Evolutionary conservation across 139 green algal genomes (phyloP), one percentile per base, ranked within the genome.

Genomic region (Ettlia oleoabundans): DNA sequence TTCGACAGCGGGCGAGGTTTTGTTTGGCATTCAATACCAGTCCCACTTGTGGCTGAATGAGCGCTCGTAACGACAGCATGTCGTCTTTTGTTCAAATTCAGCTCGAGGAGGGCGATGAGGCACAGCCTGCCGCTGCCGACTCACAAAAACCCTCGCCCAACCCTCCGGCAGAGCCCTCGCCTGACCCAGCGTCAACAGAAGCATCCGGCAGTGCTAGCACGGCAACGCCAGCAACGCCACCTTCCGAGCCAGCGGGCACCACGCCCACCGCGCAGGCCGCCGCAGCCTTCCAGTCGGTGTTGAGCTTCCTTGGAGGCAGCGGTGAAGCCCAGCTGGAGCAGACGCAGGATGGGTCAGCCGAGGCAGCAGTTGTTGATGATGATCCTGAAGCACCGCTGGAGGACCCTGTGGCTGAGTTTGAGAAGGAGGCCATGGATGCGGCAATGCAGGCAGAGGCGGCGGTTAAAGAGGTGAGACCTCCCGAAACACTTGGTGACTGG

Each of bases 401-500:
- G 5, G 55, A 65, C 55, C 55, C 55, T n/a, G 55, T 65, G 18
- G 55, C 55, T n/a, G 55, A 65, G 55, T 65, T 65, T n/a, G 55
- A 65, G 55, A 28, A n/a, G 9, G 55, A 65, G 55, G 55, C 55
- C 21, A 32, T 65, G 55, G 55, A 65, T 32, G 55, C 55, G 18
- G 55, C 55, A 5, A 28, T 32, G 18, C 28, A 65, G 55, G 55
- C 55, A 22, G 55, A 65, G 55, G 55, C 28, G 21, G 55, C 55
- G 9, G 55, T 65, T 15, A 65, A 65, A 22, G 55, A 65, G 55
- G 55, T 65, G 69, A 85, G 40, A n/a, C n/a, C n/a, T n/a, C n/a
- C n/a, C n/a, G n/a, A n/a, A n/a, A n/a, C n/a, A n/a, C n/a, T n/a
- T n/a, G n/a, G n/a, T n/a, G n/a, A n/a, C n/a, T n/a, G n/a, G n/a